phyloP scores from a whole-genome alignment of 1,284 basidiomycete genomes.

The Irpex rosettiformis region DNA sequence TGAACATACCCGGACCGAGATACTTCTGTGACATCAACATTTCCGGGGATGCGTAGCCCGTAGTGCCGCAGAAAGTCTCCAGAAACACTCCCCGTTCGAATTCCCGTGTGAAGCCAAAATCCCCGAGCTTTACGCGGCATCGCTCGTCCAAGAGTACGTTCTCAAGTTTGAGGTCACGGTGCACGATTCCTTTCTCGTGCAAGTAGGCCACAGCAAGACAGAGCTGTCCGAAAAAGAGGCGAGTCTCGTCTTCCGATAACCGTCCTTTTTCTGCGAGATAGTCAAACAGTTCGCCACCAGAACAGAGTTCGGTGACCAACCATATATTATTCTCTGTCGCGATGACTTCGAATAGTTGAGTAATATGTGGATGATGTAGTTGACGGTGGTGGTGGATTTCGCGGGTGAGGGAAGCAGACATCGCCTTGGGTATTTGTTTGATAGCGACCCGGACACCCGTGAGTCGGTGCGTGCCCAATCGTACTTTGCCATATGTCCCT shows the following conservation, averaged over 20 bases:
- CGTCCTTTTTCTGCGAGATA: constrained; percentile 95
- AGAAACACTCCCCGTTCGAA: constrained; percentile 82
- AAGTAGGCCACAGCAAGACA: constrained; percentile 93
- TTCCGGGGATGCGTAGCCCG: constrained; percentile 93
- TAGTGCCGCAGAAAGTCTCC: constrained; percentile 97
- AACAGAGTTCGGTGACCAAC: constrained; percentile 97
- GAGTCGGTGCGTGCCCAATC: constrained; percentile 88
- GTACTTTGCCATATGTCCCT: constrained; percentile 93
- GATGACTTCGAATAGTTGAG: constrained; percentile 96
- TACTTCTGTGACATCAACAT: constrained; percentile 92
- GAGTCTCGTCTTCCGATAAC: constrained; percentile 79
- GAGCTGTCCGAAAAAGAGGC: constrained; percentile 89
- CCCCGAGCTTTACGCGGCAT: constrained; percentile 87
- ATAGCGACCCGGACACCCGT: constrained; percentile 90
- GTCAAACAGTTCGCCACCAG: constrained; percentile 95
- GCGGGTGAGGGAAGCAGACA: constrained; percentile 87
- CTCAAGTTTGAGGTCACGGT: constrained; percentile 95
- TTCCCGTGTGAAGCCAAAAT: constrained; percentile 96
- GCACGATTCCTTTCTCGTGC: constrained; percentile 88
- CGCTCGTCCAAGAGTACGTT: constrained; percentile 91
- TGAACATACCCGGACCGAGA: constrained; percentile 74
- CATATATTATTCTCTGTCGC: constrained; percentile 94
- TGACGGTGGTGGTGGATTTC: constrained; percentile 98
- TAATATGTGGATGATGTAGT: constrained; percentile 92
- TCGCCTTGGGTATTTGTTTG: constrained; percentile 95